phyloP scores from a whole-genome alignment of 805 yeast species.

The Lachancea sp. region DNA sequence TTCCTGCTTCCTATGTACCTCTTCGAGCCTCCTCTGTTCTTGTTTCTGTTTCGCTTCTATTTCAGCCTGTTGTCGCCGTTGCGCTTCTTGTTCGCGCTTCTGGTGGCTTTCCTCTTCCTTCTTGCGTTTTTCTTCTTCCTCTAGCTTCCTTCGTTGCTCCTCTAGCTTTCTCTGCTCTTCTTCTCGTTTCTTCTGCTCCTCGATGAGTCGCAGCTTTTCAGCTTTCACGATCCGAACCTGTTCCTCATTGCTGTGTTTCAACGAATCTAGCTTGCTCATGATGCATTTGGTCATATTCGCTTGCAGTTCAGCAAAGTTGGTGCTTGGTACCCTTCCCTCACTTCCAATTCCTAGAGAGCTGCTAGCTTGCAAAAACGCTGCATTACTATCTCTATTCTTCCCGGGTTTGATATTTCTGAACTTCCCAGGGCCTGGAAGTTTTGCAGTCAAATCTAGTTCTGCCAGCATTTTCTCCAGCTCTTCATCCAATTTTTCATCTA shows the following conservation, averaged over 20 bases:
- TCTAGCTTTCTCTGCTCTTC: conserved; percentile 12
- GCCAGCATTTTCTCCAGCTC: conserved; percentile 13
- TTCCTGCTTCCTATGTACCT: conserved; percentile 16
- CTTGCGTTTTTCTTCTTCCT: conserved; percentile 14
- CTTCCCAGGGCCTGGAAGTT: conserved; percentile 11
- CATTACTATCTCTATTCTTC: no score
- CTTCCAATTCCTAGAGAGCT: no score
- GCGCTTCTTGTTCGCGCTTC: conserved; percentile 13
- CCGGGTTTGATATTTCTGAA: neutral
- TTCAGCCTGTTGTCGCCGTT: conserved; percentile 15
- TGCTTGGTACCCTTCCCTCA: neutral
- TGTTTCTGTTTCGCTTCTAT: conserved; percentile 26
- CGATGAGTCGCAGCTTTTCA: conserved; percentile 10
- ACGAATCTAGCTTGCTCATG: conserved; percentile 1
- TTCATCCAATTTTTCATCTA: conserved; percentile 10
- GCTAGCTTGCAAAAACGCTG: no score
- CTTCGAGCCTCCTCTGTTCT: conserved; percentile 18
- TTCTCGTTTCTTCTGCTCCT: conserved; percentile 11
- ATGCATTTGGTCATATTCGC: neutral
- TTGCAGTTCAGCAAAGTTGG: neutral
- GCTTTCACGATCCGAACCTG: conserved; percentile 11
- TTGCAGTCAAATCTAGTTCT: conserved; percentile 16
- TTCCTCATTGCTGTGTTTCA: conserved; percentile 9
- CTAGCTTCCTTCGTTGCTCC: conserved; percentile 13
- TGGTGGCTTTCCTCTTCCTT: conserved; percentile 13